Evolutionary conservation across 2,329 filamentous ascomycete species (phyloP), one percentile per base, ranked within the genome.

Genomic region (Lanzia echinophila): DNA sequence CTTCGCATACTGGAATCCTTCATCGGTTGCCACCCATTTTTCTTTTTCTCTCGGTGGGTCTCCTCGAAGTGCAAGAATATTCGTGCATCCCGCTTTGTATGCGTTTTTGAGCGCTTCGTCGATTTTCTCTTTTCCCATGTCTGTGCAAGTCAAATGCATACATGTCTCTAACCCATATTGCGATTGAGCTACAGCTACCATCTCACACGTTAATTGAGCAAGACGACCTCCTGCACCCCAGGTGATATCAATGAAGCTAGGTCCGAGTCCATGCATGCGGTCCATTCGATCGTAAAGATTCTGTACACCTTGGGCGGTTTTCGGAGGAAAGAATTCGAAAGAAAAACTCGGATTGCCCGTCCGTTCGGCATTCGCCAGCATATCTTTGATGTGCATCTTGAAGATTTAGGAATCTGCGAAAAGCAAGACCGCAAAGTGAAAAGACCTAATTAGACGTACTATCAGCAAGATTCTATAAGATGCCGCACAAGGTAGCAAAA

Each of bases 241-340:
- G 59, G 94, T 99, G 67, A 99, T 87, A 72, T 99, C 94, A 70
- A 99, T 90, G 76, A 99, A 99, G 67, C 91, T 87, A 60, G 92
- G 94, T 1, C 90, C 94, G 60, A 95, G 82, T 66, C 86, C 83
- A 72, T 96, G 90, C 94, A 99, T 99, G 73, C 91, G 90, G 73
- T 99, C 94, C 88, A 99, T 97, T 64, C 94, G 89, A 65, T 99
- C 94, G 78, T 99, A 99, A 55, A 99, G 84, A 71, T 99, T 99
- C 75, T 99, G 94, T 12, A 99, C 92, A 79, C 94, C 94, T 74
- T 94, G 89, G 11, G 89, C 87, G 7, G 94, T 99, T 77, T 99
- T 99, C 38, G 94, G 94, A 49, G 94, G 94, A 74, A 99, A 99
- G 79, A 96, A 99, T 72, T 99, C 94, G 76, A 99, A 99, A 56